Percentiles rank a stretch among this genome's conserved stretches.
phyloP scores from a whole-genome alignment of 164 flowering plant species.

The Euptelea pleiosperma region DNA sequence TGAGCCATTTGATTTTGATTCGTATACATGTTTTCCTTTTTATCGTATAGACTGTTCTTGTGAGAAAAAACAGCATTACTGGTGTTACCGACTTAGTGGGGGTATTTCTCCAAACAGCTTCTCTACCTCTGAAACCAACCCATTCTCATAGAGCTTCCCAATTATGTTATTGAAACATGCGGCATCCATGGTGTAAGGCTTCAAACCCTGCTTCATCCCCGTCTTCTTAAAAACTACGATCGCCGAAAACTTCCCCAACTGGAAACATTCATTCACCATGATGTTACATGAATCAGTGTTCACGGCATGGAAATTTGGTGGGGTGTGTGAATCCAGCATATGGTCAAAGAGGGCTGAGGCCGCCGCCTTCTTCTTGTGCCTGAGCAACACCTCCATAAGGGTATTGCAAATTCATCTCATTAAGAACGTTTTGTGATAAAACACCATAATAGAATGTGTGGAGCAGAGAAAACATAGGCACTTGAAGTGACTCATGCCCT shows the following conservation, averaged over 20 bases:
- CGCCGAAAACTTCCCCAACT: constrained; percentile 44
- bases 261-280: constrained; percentile 71
- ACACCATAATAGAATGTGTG: too few relatives aligned
- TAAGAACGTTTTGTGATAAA: too few relatives aligned
- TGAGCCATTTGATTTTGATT: too few relatives aligned
- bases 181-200: constrained; percentile 72
- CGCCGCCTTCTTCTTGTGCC: constrained; percentile 48
- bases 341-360: constrained; percentile 59
- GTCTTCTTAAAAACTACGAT: constrained; percentile 40
- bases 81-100: constrained; percentile 44
- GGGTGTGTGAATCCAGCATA: constrained; percentile 70
- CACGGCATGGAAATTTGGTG: constrained; percentile 62
- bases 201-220: constrained; percentile 30
- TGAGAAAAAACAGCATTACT: constrained; percentile 40
- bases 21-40: too few relatives aligned
- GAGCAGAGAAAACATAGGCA: too few relatives aligned
- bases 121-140: constrained; percentile 64
- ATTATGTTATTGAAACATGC: constrained; percentile 69
- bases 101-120: constrained; percentile 42
- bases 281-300: constrained; percentile 63
- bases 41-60: constrained; percentile 43
- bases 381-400: constrained; percentile 62
- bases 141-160: constrained; percentile 53
- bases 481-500: too few relatives aligned
- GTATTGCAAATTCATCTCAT: constrained; percentile 70